Conservation (phyloP, 805 yeast species). For the Cephaloascus albidus region DNA sequence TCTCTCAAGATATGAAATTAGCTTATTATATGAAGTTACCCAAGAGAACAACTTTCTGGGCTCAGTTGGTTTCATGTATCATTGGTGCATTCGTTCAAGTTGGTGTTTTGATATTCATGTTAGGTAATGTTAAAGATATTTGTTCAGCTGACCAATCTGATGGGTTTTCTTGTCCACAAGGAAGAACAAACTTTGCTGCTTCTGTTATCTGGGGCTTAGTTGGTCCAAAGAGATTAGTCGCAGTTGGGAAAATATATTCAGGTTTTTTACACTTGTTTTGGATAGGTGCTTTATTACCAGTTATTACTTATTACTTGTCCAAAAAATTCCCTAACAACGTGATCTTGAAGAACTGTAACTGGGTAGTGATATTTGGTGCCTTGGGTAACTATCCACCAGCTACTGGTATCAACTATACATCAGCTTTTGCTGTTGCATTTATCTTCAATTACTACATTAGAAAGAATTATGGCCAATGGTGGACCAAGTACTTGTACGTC, state of each 20-base stretch:
- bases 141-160: constrained; percentile 18
- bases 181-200: background rate
- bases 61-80: constrained; percentile 29
- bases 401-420: constrained; percentile 56
- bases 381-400: constrained; percentile 67
- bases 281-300: constrained; percentile 25
- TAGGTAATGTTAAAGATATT: constrained; percentile 21
- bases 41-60: constrained; percentile 28
- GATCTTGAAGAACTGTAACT: constrained; percentile 4
- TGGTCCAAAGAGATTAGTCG: constrained; percentile 6
- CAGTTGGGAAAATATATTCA: constrained; percentile 15
- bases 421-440: constrained; percentile 35
- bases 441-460: constrained; percentile 28
- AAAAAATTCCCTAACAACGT: constrained; percentile 27
- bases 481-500: constrained; percentile 33
- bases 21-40: constrained; percentile 34
- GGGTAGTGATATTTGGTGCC: constrained; percentile 33
- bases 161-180: constrained; percentile 3
- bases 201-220: background rate
- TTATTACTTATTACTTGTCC: constrained; percentile 26
- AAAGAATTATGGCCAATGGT: constrained; percentile 32
- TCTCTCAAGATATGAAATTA: constrained; percentile 33
- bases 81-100: constrained; percentile 35
- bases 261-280: constrained; percentile 27
- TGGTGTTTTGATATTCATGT: constrained; percentile 32